A percentile compares a stretch with the other conserved stretches of the same genome.
Evolutionary conservation across 83 land plant genomes (phyloP).

Genomic region (Picea engelmannii): DNA sequence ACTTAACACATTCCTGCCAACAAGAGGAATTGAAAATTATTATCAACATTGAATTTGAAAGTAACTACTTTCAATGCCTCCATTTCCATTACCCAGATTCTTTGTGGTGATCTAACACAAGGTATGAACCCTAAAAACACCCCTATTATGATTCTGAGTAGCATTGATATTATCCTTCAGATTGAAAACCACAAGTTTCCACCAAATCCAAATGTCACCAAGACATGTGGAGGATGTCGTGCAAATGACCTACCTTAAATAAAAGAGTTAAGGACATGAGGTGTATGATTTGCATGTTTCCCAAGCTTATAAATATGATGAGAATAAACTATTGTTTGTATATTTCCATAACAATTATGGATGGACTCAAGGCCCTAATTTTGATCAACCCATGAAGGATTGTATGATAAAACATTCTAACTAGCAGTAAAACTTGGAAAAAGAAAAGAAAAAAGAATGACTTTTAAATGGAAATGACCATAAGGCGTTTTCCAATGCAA

Average conservation of each 20-base stretch:
- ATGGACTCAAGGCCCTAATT: slow-evolving; percentile 19
- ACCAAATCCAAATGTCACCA: slow-evolving; percentile 95
- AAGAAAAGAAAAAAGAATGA: no score
- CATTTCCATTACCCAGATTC: slow-evolving; percentile 20
- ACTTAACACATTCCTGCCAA: slow-evolving; percentile 66
- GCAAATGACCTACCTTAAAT: slow-evolving; percentile 66
- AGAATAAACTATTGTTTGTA: slow-evolving; percentile 20
- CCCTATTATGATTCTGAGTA: slow-evolving; percentile 36
- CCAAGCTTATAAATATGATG: slow-evolving; percentile 30
- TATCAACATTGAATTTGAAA: slow-evolving; percentile 42
- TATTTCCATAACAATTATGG: slow-evolving; percentile 31
- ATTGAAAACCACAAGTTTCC: slow-evolving; percentile 84
- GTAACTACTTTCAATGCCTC: slow-evolving; percentile 24
- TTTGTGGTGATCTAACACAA: slow-evolving; percentile 46
- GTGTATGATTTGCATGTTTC: slow-evolving; percentile 24
- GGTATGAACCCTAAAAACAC: slow-evolving; percentile 49
- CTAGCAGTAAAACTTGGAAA: slow-evolving; percentile 18
- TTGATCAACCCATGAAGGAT: slow-evolving; percentile 22
- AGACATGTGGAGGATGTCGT: slow-evolving; percentile 86
- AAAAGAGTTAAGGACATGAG: slow-evolving; percentile 23
- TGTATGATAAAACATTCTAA: slow-evolving; percentile 20
- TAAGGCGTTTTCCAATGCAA: no score
- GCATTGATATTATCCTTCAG: slow-evolving; percentile 23
- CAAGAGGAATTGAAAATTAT: slow-evolving; percentile 79
- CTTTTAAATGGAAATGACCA: no score